These are phyloP conservation scores for Phytophthora sansomeana DNA, from an alignment of 352 stramenopile genomes.

Conservation along the genomic window DNA sequence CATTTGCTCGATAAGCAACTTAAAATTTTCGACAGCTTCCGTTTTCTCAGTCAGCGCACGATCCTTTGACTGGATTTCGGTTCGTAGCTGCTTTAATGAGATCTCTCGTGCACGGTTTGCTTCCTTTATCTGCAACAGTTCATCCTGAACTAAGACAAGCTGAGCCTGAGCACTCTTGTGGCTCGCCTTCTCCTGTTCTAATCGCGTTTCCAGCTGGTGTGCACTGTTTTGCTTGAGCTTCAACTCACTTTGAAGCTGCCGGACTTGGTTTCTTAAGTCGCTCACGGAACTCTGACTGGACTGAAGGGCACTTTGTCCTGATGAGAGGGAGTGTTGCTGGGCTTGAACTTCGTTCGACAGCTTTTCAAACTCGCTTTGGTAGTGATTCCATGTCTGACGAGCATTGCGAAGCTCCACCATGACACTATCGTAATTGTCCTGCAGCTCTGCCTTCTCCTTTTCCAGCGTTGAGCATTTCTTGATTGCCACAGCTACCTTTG, in stretches of 20 bases:
- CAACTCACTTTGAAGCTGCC: conserved; percentile 71
- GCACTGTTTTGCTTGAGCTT: conserved; percentile 56
- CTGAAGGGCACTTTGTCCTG: conserved; percentile 62
- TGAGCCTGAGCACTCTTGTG: conserved; percentile 70
- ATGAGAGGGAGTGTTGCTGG: conserved; percentile 69
- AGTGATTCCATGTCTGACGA: conserved; percentile 68
- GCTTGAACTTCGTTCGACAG: conserved; percentile 64
- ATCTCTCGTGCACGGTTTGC: conserved; percentile 60
- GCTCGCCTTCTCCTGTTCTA: conserved; percentile 72
- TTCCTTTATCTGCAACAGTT: conserved; percentile 65
- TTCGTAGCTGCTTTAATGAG: conserved; percentile 62
- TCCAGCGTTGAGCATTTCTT: conserved; percentile 49
- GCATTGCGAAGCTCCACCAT: conserved; percentile 65
- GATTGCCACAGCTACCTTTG: conserved; percentile 40
- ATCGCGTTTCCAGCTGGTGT: conserved; percentile 64
- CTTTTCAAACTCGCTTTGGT: conserved; percentile 82
- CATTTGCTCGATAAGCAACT: conserved; percentile 84
- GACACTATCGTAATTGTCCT: conserved; percentile 60
- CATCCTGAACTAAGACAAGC: conserved; percentile 62
- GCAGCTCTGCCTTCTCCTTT: conserved; percentile 63
- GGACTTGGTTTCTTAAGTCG: conserved; percentile 67
- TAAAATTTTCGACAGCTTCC: conserved; percentile 71
- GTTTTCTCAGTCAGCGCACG: conserved; percentile 69
- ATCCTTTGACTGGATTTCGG: conserved; percentile 66
- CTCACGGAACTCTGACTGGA: conserved; percentile 61